Base-by-base conservation (phyloP, 805 yeast species). In the Sugiyamaella americana region DNA sequence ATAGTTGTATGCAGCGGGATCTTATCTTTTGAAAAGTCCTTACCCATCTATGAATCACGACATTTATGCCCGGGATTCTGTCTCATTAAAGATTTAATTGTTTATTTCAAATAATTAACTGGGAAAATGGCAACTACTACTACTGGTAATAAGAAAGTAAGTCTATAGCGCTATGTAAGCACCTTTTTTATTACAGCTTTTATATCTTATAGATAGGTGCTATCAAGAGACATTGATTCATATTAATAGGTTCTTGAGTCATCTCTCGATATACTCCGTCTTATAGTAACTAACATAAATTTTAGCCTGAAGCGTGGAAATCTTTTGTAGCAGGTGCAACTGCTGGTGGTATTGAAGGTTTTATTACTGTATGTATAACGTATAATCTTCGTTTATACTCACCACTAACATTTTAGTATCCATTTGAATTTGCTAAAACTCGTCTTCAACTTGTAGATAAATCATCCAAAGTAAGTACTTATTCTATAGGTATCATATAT, bases 401-500 rank as follows among this genome's bases (percentile, higher is more conserved):
- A 20, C 18, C 6, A 8, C 17, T 40, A 19, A 26, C 24, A 17
- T 38, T 26, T 13, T 26, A 51, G 57, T 91, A 88, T 64, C 98
- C 98, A 2, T 93, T 93, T 65, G 98, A 91, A 65, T 91, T 89
- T 69, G 96, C 98, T 40, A 91, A 91, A 62, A 91, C 98, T 2
- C 72, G 98, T 52, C 71, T 93, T 39, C 98, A 91, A 68, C 73
- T 91, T 47, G 80, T 58, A 4, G 56, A 56, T 50, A 54, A 53
- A 34, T 37, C 48, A 8, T 48, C 62, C 8, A 55, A 44, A 8
- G 32, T 26, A 26, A 26, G 32, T 13, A 54, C 43, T 42, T 18
- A 53, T 38, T n/a, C 20, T n/a, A 24, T 6, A 21, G 29, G 4
- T 8, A 20, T 18, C 10, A 32, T 41, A 17, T 5, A 34, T 22